A percentile compares a stretch with the other conserved stretches of the same genome.
These are phyloP conservation scores for Mycena polygramma DNA, from an alignment of 768 basidiomycete species.

Conservation along the genomic window DNA sequence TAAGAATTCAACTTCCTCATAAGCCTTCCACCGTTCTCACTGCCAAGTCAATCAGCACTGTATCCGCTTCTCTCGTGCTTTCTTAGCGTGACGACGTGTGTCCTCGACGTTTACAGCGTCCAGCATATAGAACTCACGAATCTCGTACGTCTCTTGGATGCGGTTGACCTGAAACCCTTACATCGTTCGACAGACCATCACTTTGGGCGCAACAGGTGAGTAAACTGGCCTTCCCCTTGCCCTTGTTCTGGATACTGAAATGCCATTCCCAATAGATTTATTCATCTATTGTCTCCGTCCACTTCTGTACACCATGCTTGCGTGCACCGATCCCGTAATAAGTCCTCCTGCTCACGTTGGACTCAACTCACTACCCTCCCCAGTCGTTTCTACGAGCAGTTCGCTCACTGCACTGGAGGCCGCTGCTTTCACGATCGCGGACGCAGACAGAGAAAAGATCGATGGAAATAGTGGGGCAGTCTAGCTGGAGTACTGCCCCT, in stretches of 20 bases:
- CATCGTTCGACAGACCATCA: background rate
- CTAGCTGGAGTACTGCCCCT: too few species aligned
- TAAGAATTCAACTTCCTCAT: background rate
- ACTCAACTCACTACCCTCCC: background rate
- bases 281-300: too few species aligned
- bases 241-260: too few species aligned
- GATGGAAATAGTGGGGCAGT: background rate
- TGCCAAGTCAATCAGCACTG: background rate
- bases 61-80: constrained; percentile 9
- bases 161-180: background rate
- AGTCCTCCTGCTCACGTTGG: too few species aligned
- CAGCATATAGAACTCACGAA: background rate
- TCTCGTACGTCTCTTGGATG: background rate
- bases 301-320: background rate
- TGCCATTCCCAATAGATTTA: too few species aligned
- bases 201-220: background rate
- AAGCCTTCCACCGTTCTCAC: background rate
- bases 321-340: background rate
- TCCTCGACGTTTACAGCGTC: background rate
- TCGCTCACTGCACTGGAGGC: background rate
- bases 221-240: background rate
- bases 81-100: background rate
- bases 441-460: background rate
- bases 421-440: background rate
- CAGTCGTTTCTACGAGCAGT: background rate